Conservation (phyloP, 495 filamentous ascomycete genomes). For the Penicillium verhagenii region DNA sequence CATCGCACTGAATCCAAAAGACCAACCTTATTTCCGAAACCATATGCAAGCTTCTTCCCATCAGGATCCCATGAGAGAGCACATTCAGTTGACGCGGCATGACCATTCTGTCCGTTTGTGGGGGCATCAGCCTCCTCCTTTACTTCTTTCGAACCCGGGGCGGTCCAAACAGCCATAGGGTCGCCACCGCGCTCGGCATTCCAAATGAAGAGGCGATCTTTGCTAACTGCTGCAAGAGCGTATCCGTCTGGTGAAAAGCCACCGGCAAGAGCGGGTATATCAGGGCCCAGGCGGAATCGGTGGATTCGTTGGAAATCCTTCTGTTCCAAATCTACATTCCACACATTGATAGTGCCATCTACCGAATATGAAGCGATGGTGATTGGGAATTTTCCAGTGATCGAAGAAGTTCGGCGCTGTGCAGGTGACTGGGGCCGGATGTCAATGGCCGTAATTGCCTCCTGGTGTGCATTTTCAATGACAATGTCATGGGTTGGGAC, state of each 20-base stretch:
- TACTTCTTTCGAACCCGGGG: conserved; percentile 25
- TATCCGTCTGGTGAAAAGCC: conserved; percentile 72
- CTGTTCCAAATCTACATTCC: conserved; percentile 61
- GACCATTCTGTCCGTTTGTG: conserved; percentile 45
- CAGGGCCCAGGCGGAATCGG: conserved; percentile 41
- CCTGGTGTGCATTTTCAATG: conserved; percentile 41
- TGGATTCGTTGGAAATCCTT: conserved; percentile 59
- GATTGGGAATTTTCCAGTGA: conserved; percentile 24
- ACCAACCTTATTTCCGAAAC: conserved; percentile 66
- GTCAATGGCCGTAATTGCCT: conserved; percentile 48
- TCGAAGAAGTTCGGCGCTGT: conserved; percentile 7
- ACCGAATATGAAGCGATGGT: conserved; percentile 46
- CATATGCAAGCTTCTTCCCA: conserved; percentile 72
- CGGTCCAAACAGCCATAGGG: conserved; percentile 64
- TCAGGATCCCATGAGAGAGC: conserved; percentile 75
- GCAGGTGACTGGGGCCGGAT: conserved; percentile 34
- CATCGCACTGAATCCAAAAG: background rate
- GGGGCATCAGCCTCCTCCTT: conserved; percentile 31
- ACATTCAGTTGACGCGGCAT: conserved; percentile 34
- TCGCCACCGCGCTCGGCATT: conserved; percentile 65
- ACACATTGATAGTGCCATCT: conserved; percentile 67
- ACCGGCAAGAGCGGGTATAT: conserved; percentile 57
- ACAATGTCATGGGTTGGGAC: conserved; percentile 46
- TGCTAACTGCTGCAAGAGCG: conserved; percentile 66
- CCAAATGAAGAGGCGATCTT: conserved; percentile 67